A percentile compares a stretch with the other conserved stretches of the same genome.
phyloP scores from a whole-genome alignment of 2,329 filamentous ascomycete species.

The Trichoderma koningiopsis region DNA sequence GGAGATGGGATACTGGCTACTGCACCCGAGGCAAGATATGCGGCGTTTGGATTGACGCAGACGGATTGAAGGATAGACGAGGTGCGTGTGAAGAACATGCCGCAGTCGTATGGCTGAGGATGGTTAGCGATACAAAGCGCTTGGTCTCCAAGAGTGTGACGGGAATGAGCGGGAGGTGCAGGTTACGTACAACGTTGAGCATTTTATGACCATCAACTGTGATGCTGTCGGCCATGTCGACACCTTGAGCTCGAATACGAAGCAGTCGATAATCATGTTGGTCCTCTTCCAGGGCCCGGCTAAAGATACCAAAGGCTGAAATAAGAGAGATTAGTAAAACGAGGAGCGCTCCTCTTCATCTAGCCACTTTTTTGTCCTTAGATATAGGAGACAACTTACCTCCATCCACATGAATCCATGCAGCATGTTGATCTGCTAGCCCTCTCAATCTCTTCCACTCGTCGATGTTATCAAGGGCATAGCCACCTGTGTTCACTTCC shows the following conservation, averaged over 20 bases:
- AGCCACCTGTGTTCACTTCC: slow-evolving; percentile 88
- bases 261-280: slow-evolving; percentile 57
- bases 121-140: slow-evolving; percentile 14
- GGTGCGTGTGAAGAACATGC: slow-evolving; percentile 80
- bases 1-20: slow-evolving; percentile 68
- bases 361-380: neutral
- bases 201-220: slow-evolving; percentile 86
- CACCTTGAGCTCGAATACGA: slow-evolving; percentile 57
- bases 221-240: slow-evolving; percentile 86
- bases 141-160: neutral
- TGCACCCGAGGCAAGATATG: slow-evolving; percentile 64
- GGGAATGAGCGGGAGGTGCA: neutral
- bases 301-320: slow-evolving; percentile 81
- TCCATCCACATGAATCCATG: slow-evolving; percentile 90
- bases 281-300: slow-evolving; percentile 59
- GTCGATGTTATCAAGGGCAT: slow-evolving; percentile 60
- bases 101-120: slow-evolving; percentile 77
- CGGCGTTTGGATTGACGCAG: slow-evolving; percentile 83
- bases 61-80: slow-evolving; percentile 59
- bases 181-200: slow-evolving; percentile 72
- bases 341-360: neutral
- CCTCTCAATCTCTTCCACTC: slow-evolving; percentile 66
- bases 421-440: slow-evolving; percentile 70
- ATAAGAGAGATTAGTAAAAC: slow-evolving; percentile 3
- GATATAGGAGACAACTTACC: slow-evolving; percentile 45